These are phyloP conservation scores for Chaetomiaceae sp. DNA, from an alignment of 2,329 filamentous ascomycete species.

Conservation along the genomic window DNA sequence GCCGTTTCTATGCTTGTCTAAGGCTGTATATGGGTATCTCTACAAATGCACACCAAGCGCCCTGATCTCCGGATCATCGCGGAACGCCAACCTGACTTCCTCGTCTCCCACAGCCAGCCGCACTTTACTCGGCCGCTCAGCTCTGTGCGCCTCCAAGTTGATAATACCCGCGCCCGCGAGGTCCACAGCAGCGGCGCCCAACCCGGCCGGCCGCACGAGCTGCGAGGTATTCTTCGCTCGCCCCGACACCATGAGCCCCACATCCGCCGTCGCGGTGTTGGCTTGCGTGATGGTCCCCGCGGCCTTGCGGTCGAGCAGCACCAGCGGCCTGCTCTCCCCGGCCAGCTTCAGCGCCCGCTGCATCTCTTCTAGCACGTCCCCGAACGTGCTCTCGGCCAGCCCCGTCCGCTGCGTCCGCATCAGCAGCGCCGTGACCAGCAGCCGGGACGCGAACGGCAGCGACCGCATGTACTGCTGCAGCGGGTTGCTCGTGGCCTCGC, in stretches of 20 bases:
- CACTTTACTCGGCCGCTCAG: slow-evolving; percentile 82
- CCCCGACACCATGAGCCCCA: slow-evolving; percentile 11
- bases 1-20: no score
- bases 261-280: background rate
- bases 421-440: slow-evolving; percentile 78
- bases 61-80: slow-evolving; percentile 81
- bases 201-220: slow-evolving; percentile 27
- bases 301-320: slow-evolving; percentile 43
- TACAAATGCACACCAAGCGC: slow-evolving; percentile 52
- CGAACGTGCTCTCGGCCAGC: slow-evolving; percentile 77
- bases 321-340: slow-evolving; percentile 50
- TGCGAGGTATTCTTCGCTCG: slow-evolving; percentile 15
- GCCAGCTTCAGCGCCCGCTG: slow-evolving; percentile 60
- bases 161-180: slow-evolving; percentile 83
- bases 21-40: slow-evolving; percentile 12
- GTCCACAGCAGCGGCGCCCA: slow-evolving; percentile 63
- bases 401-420: slow-evolving; percentile 75
- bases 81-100: slow-evolving; percentile 80
- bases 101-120: slow-evolving; percentile 82
- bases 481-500: slow-evolving; percentile 88
- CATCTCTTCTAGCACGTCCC: slow-evolving; percentile 84
- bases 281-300: background rate
- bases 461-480: slow-evolving; percentile 82
- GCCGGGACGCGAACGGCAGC: slow-evolving; percentile 73
- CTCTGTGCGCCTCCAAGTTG: slow-evolving; percentile 70